Conservation (phyloP, 1,284 basidiomycete species). For the Rugiboletus extremiorientalis region DNA sequence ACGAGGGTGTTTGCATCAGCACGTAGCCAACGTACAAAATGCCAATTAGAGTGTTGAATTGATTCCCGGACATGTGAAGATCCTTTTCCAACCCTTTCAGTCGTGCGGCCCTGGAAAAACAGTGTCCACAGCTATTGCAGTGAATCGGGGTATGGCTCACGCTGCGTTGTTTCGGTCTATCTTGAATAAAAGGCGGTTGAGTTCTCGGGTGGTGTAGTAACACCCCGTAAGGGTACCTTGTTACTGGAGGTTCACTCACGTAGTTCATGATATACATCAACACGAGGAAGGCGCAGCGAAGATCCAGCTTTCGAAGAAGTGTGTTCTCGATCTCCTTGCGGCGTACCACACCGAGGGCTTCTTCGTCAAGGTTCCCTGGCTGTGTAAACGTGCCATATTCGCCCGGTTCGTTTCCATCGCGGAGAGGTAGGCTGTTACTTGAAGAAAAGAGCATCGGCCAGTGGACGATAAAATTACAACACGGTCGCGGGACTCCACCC, state of each 20-base stretch:
- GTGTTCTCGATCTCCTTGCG: slow-evolving; percentile 44
- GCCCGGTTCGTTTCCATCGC: background rate
- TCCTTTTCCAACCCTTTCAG: slow-evolving; percentile 72
- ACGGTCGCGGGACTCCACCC: background rate
- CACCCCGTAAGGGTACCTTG: background rate
- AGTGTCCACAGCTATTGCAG: background rate
- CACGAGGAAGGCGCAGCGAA: slow-evolving; percentile 63
- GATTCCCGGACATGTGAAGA: slow-evolving; percentile 56
- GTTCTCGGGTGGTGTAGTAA: background rate
- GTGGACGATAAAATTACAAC: background rate
- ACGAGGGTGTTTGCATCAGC: slow-evolving; percentile 80
- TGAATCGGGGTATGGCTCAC: slow-evolving; percentile 31
- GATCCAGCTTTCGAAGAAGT: slow-evolving; percentile 62
- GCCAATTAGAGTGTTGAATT: slow-evolving; percentile 72
- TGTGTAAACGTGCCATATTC: slow-evolving; percentile 11
- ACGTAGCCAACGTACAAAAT: slow-evolving; percentile 81
- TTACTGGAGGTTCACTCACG: slow-evolving; percentile 45
- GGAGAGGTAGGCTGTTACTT: background rate
- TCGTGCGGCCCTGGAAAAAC: slow-evolving; percentile 54
- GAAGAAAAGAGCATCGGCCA: background rate
- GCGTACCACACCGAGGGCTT: slow-evolving; percentile 43
- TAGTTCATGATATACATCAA: slow-evolving; percentile 70
- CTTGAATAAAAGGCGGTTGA: slow-evolving; percentile 27
- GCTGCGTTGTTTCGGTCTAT: slow-evolving; percentile 69
- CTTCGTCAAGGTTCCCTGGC: slow-evolving; percentile 27